phyloP scores from a whole-genome alignment of 2,329 filamentous ascomycete genomes.

The Aspergillaceae sp. region DNA sequence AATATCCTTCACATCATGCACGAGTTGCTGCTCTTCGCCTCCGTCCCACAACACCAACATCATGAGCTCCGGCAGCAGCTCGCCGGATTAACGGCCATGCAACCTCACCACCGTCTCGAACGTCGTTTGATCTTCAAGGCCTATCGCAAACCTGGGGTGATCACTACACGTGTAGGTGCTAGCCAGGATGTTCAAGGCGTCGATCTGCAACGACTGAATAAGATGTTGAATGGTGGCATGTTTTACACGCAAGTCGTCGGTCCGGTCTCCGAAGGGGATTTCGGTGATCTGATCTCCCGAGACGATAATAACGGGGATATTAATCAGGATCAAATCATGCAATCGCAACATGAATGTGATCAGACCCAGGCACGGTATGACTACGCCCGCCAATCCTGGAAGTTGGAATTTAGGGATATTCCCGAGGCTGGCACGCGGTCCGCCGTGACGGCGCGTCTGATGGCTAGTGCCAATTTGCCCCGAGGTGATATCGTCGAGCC shows the following conservation, averaged over 20 bases:
- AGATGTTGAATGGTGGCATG: constrained; percentile 43
- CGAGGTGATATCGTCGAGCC: constrained; percentile 43
- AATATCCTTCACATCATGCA: constrained; percentile 41
- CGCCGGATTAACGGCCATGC: constrained; percentile 53
- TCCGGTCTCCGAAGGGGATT: constrained; percentile 16
- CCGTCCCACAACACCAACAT: constrained; percentile 49
- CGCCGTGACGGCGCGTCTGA: constrained; percentile 46
- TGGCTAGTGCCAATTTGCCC: constrained; percentile 41
- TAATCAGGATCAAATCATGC: too few species aligned
- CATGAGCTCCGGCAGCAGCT: constrained; percentile 54
- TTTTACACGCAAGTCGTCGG: constrained; percentile 48
- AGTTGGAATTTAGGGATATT: constrained; percentile 41
- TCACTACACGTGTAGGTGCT: constrained; percentile 33
- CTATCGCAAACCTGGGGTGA: constrained; percentile 37
- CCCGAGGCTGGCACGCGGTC: constrained; percentile 45
- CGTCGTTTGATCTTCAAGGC: constrained; percentile 53
- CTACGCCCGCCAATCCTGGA: constrained; percentile 34
- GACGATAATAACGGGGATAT: constrained; percentile 23
- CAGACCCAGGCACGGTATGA: constrained; percentile 24
- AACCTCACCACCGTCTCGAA: constrained; percentile 47
- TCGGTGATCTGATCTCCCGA: constrained; percentile 39
- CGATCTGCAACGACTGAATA: constrained; percentile 39
- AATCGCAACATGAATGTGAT: constrained; percentile 7
- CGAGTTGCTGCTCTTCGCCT: constrained; percentile 54
- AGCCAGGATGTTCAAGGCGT: constrained; percentile 38